Evolutionary conservation across 495 filamentous ascomycete species (phyloP).

Genomic region (Amorphotheca resinae): DNA sequence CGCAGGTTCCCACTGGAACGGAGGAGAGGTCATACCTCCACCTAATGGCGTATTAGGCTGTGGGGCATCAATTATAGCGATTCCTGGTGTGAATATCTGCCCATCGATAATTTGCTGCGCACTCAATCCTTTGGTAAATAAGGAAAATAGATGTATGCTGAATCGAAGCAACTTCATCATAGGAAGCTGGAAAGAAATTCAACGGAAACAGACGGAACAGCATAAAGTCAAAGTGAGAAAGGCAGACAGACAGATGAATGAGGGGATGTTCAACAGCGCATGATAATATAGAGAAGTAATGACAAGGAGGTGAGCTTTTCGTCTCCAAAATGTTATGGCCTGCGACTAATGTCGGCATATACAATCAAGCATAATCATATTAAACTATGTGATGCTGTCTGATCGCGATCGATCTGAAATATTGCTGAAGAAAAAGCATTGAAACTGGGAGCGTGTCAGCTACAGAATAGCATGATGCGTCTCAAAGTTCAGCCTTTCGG

Average conservation of each 20-base stretch:
- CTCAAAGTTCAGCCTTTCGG: neutral
- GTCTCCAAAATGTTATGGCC: conserved; percentile 9
- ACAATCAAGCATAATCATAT: conserved; percentile 4
- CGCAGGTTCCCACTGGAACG: neutral
- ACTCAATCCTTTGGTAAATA: conserved; percentile 10
- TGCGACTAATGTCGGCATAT: neutral
- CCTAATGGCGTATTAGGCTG: conserved; percentile 56
- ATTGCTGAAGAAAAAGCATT: neutral
- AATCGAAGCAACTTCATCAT: conserved; percentile 8
- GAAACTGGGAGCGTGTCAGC: neutral
- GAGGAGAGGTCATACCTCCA: conserved; percentile 36
- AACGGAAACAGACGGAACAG: conserved; percentile 5
- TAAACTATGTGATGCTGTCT: conserved; percentile 1
- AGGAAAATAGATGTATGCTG: conserved; percentile 8
- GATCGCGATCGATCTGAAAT: neutral
- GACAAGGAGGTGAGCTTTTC: conserved; percentile 6
- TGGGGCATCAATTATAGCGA: conserved; percentile 49
- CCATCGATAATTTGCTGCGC: conserved; percentile 36
- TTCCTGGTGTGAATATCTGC: conserved; percentile 51
- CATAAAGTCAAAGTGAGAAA: conserved; percentile 11
- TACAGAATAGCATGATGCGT: neutral
- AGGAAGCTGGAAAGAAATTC: neutral
- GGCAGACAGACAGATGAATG: neutral
- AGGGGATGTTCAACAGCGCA: conserved; percentile 9
- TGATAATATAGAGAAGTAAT: conserved; percentile 5